phyloP scores from a whole-genome alignment of 2,329 filamentous ascomycete species.

The Plenodomus lindquistii region DNA sequence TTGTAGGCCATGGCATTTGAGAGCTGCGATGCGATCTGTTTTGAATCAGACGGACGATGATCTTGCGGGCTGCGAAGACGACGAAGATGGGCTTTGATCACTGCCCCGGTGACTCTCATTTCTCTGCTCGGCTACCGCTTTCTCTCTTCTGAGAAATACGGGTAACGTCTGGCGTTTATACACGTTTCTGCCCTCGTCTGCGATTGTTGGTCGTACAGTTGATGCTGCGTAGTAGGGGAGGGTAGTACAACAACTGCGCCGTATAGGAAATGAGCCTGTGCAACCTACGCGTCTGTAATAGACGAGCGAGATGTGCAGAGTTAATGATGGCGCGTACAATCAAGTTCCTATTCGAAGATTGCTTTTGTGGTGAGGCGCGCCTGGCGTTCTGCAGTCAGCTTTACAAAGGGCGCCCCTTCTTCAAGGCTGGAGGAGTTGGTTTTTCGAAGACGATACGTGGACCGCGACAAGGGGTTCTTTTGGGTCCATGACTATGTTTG shows the following conservation, averaged over 20 bases:
- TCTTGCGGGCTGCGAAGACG: background rate
- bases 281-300: background rate
- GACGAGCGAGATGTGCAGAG: background rate
- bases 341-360: background rate
- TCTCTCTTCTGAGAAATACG: background rate
- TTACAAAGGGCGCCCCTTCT: background rate
- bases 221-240: background rate
- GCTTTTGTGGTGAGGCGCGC: background rate
- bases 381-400: background rate
- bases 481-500: background rate
- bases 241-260: background rate
- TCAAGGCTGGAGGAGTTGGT: background rate
- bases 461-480: background rate
- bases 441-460: background rate
- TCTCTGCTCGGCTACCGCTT: background rate
- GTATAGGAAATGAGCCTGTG: background rate
- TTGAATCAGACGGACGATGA: background rate
- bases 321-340: background rate
- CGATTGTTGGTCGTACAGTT: background rate
- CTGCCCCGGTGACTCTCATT: background rate
- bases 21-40: background rate
- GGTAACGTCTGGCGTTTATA: background rate
- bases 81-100: background rate
- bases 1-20: conserved; percentile 16
- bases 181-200: background rate